Conservation (phyloP, 1,284 basidiomycete species). For the Coniophora puteana region DNA sequence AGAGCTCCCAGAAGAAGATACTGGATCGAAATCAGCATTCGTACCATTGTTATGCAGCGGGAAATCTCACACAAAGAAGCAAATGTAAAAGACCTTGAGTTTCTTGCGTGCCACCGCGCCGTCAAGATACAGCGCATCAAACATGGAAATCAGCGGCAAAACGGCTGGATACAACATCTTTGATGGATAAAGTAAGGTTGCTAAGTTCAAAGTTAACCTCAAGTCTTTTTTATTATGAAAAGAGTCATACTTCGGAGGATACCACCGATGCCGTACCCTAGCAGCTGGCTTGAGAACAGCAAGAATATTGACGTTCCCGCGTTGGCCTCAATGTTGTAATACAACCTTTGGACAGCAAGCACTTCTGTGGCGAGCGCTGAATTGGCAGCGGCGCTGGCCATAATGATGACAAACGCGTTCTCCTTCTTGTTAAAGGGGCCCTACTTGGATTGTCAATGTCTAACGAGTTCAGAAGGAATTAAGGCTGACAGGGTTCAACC, state of each 20-base stretch:
- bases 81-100: slow-evolving; percentile 47
- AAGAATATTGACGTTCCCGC: slow-evolving; percentile 52
- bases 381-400: slow-evolving; percentile 62
- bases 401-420: slow-evolving; percentile 63
- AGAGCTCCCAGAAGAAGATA: slow-evolving; percentile 49
- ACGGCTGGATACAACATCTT: slow-evolving; percentile 57
- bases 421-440: slow-evolving; percentile 45
- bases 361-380: slow-evolving; percentile 66
- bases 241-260: slow-evolving; percentile 41
- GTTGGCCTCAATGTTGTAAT: slow-evolving; percentile 54
- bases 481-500: slow-evolving; percentile 50
- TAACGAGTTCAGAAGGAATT: neutral
- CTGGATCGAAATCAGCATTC: slow-evolving; percentile 13
- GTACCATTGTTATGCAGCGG: neutral
- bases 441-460: slow-evolving; percentile 23
- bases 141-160: slow-evolving; percentile 52
- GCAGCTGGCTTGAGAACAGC: slow-evolving; percentile 57
- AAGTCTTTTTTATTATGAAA: slow-evolving; percentile 23
- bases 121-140: slow-evolving; percentile 54
- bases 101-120: slow-evolving; percentile 39
- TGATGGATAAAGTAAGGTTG: slow-evolving; percentile 60
- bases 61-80: slow-evolving; percentile 34
- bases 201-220: slow-evolving; percentile 29
- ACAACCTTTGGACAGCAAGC: slow-evolving; percentile 56
- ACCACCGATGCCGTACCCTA: slow-evolving; percentile 61